phyloP scores from a whole-genome alignment of 495 filamentous ascomycete species.

The Bacidia gigantensis region DNA sequence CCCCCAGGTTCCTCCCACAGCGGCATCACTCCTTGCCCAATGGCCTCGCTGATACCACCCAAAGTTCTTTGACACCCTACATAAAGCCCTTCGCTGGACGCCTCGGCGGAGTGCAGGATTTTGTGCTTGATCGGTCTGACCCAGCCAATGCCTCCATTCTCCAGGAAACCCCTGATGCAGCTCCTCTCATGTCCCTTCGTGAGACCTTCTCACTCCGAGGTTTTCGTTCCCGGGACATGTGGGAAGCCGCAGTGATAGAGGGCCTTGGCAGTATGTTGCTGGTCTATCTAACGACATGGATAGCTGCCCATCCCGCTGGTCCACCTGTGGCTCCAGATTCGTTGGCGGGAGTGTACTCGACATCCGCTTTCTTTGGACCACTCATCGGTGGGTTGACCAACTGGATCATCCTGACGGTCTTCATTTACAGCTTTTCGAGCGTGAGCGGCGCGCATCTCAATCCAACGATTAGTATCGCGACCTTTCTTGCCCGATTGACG shows the following conservation, averaged over 20 bases:
- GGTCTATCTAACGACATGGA: background rate
- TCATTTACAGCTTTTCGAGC: background rate
- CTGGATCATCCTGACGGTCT: background rate
- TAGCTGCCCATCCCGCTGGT: background rate
- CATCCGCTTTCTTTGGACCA: background rate
- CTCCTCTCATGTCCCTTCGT: background rate
- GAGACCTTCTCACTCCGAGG: background rate
- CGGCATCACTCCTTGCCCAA: background rate
- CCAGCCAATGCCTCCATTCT: background rate
- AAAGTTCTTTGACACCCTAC: background rate
- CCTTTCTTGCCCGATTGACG: background rate
- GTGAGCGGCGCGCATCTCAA: background rate
- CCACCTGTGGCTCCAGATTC: background rate
- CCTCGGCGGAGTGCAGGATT: background rate
- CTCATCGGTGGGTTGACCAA: background rate
- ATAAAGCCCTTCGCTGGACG: background rate
- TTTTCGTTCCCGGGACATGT: background rate
- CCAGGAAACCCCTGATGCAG: background rate
- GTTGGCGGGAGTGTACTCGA: background rate
- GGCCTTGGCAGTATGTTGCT: background rate
- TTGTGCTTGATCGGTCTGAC: background rate
- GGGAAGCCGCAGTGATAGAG: background rate
- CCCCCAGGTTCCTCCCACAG: background rate
- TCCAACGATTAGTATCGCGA: background rate
- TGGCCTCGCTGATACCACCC: background rate